A percentile compares a stretch with the other conserved stretches of the same genome.
Evolutionary conservation across 2,329 filamentous ascomycete species (phyloP).

Genomic region (Nectriaceae sp.): DNA sequence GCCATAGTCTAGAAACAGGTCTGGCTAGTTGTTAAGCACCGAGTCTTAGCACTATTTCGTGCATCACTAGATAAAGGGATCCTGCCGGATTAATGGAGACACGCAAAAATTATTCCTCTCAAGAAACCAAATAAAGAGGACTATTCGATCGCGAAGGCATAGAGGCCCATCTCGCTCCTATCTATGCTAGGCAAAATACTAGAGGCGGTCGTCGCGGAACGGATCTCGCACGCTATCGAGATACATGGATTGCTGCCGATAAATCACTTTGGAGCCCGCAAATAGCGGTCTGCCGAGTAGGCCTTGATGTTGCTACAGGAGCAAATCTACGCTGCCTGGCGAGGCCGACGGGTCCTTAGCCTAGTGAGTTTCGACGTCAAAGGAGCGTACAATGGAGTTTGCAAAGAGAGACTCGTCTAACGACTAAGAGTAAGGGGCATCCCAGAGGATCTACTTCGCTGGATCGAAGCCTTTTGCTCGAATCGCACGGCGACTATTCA

Average conservation of each 20-base stretch:
- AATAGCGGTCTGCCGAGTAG: slow-evolving; percentile 9
- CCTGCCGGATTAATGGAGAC: slow-evolving; percentile 12
- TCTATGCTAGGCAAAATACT: slow-evolving; percentile 25
- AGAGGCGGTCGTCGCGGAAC: slow-evolving; percentile 4
- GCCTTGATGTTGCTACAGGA: slow-evolving; percentile 12
- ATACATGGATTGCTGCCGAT: slow-evolving; percentile 6
- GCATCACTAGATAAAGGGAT: slow-evolving; percentile 10
- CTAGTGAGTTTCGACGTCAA: slow-evolving; percentile 15
- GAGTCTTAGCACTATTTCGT: slow-evolving; percentile 1
- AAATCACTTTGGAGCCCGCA: slow-evolving; percentile 13
- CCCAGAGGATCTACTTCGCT: slow-evolving; percentile 8
- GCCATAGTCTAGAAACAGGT: slow-evolving; percentile 8
- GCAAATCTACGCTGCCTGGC: slow-evolving; percentile 10
- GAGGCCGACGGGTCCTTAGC: slow-evolving; percentile 8
- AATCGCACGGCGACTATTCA: slow-evolving; percentile 9
- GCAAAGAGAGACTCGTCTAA: slow-evolving; percentile 14
- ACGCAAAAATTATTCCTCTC: slow-evolving; percentile 29
- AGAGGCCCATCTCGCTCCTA: slow-evolving; percentile 28
- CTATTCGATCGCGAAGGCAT: slow-evolving; percentile 28
- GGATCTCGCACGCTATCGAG: slow-evolving; percentile 16
- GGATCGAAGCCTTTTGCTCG: slow-evolving; percentile 14
- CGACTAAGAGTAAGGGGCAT: slow-evolving; percentile 13
- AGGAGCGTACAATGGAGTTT: slow-evolving; percentile 16
- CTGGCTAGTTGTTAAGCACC: slow-evolving; percentile 5
- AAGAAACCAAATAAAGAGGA: slow-evolving; percentile 28